Conservation (phyloP, 2,329 filamentous ascomycete species). For the Apiospora phragmitis region DNA sequence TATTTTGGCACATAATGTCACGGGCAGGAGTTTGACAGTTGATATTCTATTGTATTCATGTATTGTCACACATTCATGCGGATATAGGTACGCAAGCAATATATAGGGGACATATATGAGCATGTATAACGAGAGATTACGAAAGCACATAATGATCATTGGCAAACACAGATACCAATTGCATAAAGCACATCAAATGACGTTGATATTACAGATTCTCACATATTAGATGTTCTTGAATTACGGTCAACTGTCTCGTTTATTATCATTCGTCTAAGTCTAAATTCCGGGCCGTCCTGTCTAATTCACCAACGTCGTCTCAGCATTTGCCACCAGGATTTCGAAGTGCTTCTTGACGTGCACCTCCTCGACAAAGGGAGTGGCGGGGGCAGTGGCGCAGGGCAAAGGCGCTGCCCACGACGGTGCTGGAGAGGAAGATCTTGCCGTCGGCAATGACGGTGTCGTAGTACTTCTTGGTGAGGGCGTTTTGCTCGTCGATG, state of each 20-base stretch:
- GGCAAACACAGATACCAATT: background rate
- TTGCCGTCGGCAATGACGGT: conserved; percentile 70
- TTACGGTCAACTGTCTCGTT: background rate
- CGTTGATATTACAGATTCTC: background rate
- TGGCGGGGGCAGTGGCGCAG: conserved; percentile 82
- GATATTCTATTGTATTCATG: too few species aligned
- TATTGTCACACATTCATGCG: too few species aligned
- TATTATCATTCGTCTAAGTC: background rate
- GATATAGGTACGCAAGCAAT: background rate
- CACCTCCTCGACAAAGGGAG: conserved; percentile 67
- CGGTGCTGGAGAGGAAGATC: conserved; percentile 79
- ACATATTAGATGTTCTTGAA: background rate
- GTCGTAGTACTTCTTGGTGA: conserved; percentile 77
- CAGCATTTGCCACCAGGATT: conserved; percentile 64
- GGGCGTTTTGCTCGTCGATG: conserved; percentile 57
- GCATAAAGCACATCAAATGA: background rate
- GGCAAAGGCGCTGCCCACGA: conserved; percentile 71
- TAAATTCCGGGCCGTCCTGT: background rate
- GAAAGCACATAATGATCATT: background rate
- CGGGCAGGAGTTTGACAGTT: background rate
- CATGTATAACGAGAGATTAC: background rate
- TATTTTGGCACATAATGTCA: background rate
- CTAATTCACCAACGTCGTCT: conserved; percentile 46
- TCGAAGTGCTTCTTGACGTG: conserved; percentile 75
- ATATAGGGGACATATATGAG: background rate